These are phyloP conservation scores for Tolypocladium album DNA, from an alignment of 2,329 filamentous ascomycete genomes.

Conservation along the genomic window DNA sequence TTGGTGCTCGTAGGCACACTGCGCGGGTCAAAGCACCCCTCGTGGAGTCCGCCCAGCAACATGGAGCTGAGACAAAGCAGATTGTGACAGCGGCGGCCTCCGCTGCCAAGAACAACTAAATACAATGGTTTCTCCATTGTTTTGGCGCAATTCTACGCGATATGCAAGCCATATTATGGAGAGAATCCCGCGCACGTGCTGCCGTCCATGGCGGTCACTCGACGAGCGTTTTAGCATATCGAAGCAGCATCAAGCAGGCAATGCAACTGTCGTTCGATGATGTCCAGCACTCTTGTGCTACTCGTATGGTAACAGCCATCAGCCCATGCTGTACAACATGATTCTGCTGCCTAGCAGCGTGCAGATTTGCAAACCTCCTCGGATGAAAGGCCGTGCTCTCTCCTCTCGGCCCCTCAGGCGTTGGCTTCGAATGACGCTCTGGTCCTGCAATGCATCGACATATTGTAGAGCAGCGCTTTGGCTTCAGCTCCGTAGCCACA, in stretches of 20 bases:
- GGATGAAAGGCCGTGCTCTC: background rate
- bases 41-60: background rate
- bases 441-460: background rate
- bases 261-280: background rate
- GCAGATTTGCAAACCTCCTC: background rate
- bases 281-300: background rate
- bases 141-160: background rate
- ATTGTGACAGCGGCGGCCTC: background rate
- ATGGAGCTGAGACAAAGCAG: background rate
- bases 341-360: background rate
- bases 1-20: background rate
- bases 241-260: background rate
- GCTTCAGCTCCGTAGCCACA: too few species aligned
- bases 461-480: background rate
- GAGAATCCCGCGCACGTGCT: background rate
- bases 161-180: too few species aligned
- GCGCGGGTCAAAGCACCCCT: background rate
- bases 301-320: background rate
- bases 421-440: background rate
- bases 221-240: background rate
- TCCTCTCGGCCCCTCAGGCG: background rate
- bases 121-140: background rate
- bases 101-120: background rate
- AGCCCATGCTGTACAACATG: background rate
- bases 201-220: background rate